Conservation (phyloP, 164 flowering plant genomes). For the Malania oleifera region DNA sequence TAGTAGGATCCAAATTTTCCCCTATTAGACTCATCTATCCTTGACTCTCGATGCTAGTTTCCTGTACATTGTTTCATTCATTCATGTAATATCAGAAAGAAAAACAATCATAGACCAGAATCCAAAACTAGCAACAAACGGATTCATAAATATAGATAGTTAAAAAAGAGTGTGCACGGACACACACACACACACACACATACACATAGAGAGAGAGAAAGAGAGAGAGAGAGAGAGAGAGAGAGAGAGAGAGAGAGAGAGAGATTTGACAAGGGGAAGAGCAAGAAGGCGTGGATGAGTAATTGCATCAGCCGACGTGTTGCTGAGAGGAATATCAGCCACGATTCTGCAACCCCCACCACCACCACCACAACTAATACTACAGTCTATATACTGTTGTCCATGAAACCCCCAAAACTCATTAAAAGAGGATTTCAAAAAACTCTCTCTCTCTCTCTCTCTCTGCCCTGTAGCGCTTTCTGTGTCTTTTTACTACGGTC, state of each 20-base stretch:
- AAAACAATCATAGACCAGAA: not conserved
- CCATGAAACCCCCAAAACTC: conserved; percentile 27
- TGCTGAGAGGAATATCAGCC: conserved; percentile 16
- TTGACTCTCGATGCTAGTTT: conserved; percentile 26
- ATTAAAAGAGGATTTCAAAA: conserved; percentile 7
- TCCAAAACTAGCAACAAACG: not conserved
- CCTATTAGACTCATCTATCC: conserved; percentile 26
- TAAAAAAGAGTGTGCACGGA: not conserved
- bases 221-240: conserved; percentile 14
- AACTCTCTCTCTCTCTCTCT: not conserved
- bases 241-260: conserved; percentile 8
- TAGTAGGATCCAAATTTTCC: conserved; percentile 20
- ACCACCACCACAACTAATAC: conserved; percentile 7
- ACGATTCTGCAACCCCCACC: conserved; percentile 17
- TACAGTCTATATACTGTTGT: too few relatives aligned
- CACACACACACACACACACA: not conserved
- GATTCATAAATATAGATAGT: not conserved
- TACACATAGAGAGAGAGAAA: not conserved
- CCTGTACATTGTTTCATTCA: conserved; percentile 13
- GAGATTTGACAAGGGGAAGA: conserved; percentile 6
- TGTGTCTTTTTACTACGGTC: not conserved
- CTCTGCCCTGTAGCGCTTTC: too few relatives aligned
- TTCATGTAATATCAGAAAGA: not conserved
- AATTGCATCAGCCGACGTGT: conserved; percentile 17
- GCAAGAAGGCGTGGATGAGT: conserved; percentile 15